Evolutionary conservation across 2,329 filamentous ascomycete genomes (phyloP), one percentile per base, ranked within the genome.

Genomic region (Apiospora koreana): DNA sequence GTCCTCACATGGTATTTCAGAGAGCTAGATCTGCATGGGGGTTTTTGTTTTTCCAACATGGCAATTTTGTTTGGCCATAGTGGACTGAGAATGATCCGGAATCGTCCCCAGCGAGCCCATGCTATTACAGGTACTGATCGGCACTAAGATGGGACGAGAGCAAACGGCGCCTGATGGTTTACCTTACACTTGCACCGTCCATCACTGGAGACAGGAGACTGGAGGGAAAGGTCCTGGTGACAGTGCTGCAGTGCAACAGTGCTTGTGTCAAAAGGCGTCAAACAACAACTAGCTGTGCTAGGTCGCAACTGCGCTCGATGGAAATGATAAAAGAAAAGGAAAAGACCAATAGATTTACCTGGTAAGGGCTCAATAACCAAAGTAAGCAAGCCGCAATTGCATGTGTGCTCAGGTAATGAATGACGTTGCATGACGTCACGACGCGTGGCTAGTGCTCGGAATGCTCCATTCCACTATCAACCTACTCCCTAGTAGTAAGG

Each of bases 51-150:
- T 38, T 43, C 41, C 31, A 62, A 21, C 54, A 62, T 62, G 54
- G 54, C 54, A 62, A 62, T 62, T 62, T 62, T 38, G 54, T 62
- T 62, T 38, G 31, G 54, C 18, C 54, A 62, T 62, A 31, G 54
- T 62, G 54, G 54, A 38, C 38, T 62, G 54, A 3, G 21, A 62
- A 23, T n/a, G n/a, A n/a, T 38, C 31, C 31, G 35, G 54, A 38
- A 38, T 62, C 54, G 9, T 12, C 28, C 14, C 50, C 50, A 35
- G 21, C 9, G 18, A 23, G 31, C 54, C 54, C 21, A n/a, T 38
- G 21, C 54, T n/a, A n/a, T 31, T 38, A 38, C 31, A 38, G 54
- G 54, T 38, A 38, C 31, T 62, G 54, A 62, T 62, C 54, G 21
- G 54, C 54, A 38, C 3, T 23, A 62, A 38, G 54, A 62, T 62